phyloP scores from a whole-genome alignment of 1,284 basidiomycete genomes.

The Ceratobasidium sp. region DNA sequence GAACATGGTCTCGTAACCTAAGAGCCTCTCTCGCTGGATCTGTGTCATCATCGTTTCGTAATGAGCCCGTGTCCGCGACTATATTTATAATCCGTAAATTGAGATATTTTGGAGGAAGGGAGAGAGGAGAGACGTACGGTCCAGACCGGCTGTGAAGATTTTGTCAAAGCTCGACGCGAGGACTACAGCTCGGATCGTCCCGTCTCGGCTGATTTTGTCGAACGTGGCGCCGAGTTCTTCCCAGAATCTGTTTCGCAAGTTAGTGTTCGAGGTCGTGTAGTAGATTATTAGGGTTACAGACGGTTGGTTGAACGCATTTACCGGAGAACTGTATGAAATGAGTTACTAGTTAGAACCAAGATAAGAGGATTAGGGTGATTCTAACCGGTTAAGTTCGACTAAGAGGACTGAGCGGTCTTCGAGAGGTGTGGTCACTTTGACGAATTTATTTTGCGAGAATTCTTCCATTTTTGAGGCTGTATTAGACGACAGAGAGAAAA shows the following conservation, averaged over 20 bases:
- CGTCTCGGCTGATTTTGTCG: conserved; percentile 68
- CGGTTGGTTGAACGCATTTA: conserved; percentile 81
- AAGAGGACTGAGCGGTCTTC: conserved; percentile 65
- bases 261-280: too few relatives aligned
- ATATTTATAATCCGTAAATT: neutral
- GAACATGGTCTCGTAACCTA: conserved; percentile 65
- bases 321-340: conserved; percentile 69
- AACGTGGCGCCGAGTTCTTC: conserved; percentile 74
- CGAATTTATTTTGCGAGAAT: conserved; percentile 62
- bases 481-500: neutral
- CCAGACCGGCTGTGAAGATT: conserved; percentile 85
- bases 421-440: conserved; percentile 68
- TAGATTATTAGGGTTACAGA: conserved; percentile 54
- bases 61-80: conserved; percentile 51
- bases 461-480: conserved; percentile 41
- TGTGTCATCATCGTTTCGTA: conserved; percentile 54
- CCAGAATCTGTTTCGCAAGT: conserved; percentile 72
- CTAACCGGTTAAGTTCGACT: conserved; percentile 66
- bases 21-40: conserved; percentile 68
- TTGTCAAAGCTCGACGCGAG: conserved; percentile 78
- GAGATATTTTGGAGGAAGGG: too few relatives aligned
- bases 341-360: neutral
- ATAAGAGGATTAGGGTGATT: conserved; percentile 18
- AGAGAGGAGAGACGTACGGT: conserved; percentile 67
- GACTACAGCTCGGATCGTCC: conserved; percentile 77